Base-by-base conservation (phyloP, 2,329 filamentous ascomycete genomes). In the Aspergillus chevalieri region DNA sequence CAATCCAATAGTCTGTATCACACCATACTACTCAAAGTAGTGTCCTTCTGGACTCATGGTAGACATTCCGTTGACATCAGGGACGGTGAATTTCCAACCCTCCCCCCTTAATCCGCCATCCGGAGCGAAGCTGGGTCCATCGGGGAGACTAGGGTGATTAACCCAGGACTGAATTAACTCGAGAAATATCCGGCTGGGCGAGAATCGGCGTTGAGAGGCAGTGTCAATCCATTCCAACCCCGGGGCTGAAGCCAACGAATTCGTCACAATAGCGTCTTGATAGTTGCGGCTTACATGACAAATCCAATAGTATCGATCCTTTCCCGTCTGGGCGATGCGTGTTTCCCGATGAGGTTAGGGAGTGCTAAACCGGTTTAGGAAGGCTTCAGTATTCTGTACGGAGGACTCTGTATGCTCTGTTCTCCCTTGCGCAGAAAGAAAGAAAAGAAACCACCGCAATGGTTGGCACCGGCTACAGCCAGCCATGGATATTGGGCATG, bases 281-380 rank as follows among this genome's bases (percentile, higher is more conserved):
- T 41, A 41, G 38, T 41, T 41, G 38, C 38, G 38, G 38, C 38
- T 41, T 19, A 33, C 43, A 30, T 52, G 51, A 57, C 51, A 51
- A 55, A 57, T 57, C 52, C 47, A 19, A 19, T 50, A 28, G 19
- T 15, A 51, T 36, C 47, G 46, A 57, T 58, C 56, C 17, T 55
- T 56, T 24, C 55, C 55, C 15, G 17, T 33, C 50, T 30, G 39
- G 43, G 52, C 34, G 12, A 51, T 52, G 55, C 52, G 53, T 53
- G 48, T 51, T 55, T 55, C 55, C 55, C 51, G 50, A 56, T 52
- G 19, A 8, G 44, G 51, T 41, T 47, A 30, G 33, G n/a, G 6
- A 8, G 12, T 34, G 9, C 47, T 48, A 48, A 48, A 33, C 47
- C 34, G 2, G 17, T n/a, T 47, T 17, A 4, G 38, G 38, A 12